phyloP scores from a whole-genome alignment of 1,139 yeast species.

The Geotrichum carabidarum region DNA sequence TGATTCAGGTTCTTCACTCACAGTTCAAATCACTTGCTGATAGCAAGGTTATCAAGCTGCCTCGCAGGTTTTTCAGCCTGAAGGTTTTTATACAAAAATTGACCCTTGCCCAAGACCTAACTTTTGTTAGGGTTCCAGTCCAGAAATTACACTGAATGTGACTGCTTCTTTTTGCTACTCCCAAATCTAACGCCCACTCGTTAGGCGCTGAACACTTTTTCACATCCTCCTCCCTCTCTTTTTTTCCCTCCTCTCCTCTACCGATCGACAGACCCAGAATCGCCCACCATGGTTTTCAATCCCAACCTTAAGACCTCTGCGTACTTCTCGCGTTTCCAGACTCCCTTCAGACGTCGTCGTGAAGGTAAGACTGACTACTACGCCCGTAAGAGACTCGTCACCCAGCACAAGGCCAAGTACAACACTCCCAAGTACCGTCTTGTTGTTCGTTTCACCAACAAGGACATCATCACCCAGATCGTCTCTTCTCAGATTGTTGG shows the following conservation, averaged over 20 bases:
- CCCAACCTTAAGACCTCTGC: conserved; percentile 74
- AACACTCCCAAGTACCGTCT: conserved; percentile 99
- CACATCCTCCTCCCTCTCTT: not conserved
- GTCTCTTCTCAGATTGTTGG: conserved; percentile 96
- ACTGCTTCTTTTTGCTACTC: not conserved
- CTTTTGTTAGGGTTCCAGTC: not conserved
- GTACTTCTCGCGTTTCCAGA: conserved; percentile 99
- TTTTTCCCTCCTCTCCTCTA: conserved; percentile 8
- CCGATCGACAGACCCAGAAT: conserved; percentile 5
- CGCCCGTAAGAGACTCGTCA: conserved; percentile 99
- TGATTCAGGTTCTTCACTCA: no score
- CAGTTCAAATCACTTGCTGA: not conserved
- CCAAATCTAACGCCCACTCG: not conserved
- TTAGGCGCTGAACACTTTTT: not conserved
- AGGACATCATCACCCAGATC: conserved; percentile 97
- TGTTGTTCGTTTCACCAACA: conserved; percentile 99
- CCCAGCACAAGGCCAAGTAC: conserved; percentile 99
- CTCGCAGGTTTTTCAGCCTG: no score
- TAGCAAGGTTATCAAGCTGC: not conserved
- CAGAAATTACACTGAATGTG: not conserved
- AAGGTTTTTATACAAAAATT: not conserved
- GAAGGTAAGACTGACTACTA: conserved; percentile 99
- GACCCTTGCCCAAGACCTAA: not conserved
- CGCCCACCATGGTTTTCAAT: conserved; percentile 62
- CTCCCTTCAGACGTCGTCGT: conserved; percentile 99